Evolutionary conservation across 1,284 basidiomycete genomes (phyloP).

Genomic region (Heterobasidion occidentale): DNA sequence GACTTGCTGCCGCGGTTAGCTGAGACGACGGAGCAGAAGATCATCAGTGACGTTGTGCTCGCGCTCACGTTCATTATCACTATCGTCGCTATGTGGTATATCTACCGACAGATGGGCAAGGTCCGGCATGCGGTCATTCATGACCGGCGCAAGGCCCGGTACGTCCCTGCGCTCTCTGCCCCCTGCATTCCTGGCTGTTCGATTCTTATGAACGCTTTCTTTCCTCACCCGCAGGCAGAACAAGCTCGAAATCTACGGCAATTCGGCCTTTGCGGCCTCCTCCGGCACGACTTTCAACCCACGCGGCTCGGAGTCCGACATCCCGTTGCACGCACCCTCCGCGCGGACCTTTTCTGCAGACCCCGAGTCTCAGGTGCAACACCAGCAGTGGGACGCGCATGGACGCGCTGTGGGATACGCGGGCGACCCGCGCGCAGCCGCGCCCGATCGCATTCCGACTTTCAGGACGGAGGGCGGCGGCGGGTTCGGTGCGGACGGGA

Average conservation of each 20-base stretch:
- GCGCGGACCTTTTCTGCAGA: not conserved
- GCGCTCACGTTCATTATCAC: conserved; percentile 66
- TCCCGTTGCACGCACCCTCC: conserved; percentile 4
- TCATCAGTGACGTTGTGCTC: conserved; percentile 33
- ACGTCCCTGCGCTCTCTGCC: not conserved
- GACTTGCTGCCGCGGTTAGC: not conserved
- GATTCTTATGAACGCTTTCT: no score
- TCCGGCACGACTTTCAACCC: conserved; percentile 6
- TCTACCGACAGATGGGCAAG: conserved; percentile 68
- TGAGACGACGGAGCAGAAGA: conserved; percentile 7
- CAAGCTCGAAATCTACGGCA: conserved; percentile 8
- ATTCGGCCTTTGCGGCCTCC: not conserved
- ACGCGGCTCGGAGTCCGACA: conserved; percentile 9
- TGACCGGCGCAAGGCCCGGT: conserved; percentile 38
- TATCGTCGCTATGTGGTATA: conserved; percentile 76
- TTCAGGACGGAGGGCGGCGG: not conserved
- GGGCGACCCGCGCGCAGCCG: conserved; percentile 9
- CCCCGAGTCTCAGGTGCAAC: conserved; percentile 3
- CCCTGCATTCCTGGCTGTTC: not conserved
- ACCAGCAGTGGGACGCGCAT: conserved; percentile 12
- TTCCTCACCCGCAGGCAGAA: conserved; percentile 4
- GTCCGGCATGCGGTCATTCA: conserved; percentile 72
- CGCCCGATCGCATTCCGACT: not conserved
- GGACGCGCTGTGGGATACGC: conserved; percentile 11
- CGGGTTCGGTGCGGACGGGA: not conserved